Percentiles rank a stretch among this genome's conserved stretches.
Conservation (phyloP, 768 basidiomycete genomes). For the Infundibulicybe gibba region DNA sequence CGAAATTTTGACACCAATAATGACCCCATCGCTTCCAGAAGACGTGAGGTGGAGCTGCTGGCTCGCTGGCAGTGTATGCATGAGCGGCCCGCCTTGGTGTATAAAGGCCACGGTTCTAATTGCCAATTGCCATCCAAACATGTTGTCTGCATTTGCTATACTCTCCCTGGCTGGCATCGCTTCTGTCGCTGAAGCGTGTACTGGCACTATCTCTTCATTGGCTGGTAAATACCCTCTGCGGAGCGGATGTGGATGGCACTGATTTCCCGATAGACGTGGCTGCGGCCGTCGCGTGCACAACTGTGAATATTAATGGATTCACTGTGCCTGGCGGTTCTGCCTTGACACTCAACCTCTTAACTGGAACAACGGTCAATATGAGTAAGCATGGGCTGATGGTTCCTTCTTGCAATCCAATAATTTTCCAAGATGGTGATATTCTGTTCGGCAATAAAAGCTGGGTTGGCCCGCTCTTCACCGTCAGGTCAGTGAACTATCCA, state of each 20-base stretch:
- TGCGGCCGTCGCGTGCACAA: conserved; percentile 50
- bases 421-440: conserved; percentile 50
- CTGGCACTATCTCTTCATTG: conserved; percentile 53
- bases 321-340: conserved; percentile 53
- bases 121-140: neutral
- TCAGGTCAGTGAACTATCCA: conserved; percentile 30
- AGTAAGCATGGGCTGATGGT: conserved; percentile 29
- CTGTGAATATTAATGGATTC: conserved; percentile 53
- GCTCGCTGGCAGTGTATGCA: no score
- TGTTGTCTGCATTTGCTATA: conserved; percentile 4
- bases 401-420: neutral
- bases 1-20: no score
- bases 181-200: conserved; percentile 27
- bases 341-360: conserved; percentile 40
- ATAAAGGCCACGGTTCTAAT: neutral
- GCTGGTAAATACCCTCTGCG: conserved; percentile 19
- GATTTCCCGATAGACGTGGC: conserved; percentile 32
- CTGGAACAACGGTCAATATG: conserved; percentile 56
- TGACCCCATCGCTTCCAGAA: no score
- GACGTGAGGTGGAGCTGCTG: no score
- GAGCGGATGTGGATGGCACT: neutral
- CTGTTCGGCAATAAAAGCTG: conserved; percentile 49
- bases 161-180: conserved; percentile 9
- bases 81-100: no score
- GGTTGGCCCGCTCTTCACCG: conserved; percentile 50